Percentiles rank a stretch among this genome's conserved stretches.
These are phyloP conservation scores for Penicillium sp. DNA, from an alignment of 2,329 filamentous ascomycete genomes.

Conservation along the genomic window DNA sequence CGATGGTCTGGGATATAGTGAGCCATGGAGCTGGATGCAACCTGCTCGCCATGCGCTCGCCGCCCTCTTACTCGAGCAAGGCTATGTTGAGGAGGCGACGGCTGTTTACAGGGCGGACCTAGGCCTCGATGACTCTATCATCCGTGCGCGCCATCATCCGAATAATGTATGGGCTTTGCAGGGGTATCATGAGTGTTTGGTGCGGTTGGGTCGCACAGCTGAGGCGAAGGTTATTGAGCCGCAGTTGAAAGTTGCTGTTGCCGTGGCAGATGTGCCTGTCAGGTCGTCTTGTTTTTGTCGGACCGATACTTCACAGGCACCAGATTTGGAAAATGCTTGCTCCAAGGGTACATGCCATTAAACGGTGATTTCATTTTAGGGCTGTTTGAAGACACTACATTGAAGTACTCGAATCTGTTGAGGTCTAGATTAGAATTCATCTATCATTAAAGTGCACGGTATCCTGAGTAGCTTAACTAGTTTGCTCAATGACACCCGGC, in stretches of 20 bases:
- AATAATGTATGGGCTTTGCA: slow-evolving; percentile 73
- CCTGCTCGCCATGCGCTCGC: slow-evolving; percentile 66
- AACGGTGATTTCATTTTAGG: too few relatives aligned
- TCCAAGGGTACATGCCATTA: slow-evolving; percentile 6
- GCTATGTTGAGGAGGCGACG: slow-evolving; percentile 52
- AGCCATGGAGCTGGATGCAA: slow-evolving; percentile 78
- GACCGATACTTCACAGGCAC: slow-evolving; percentile 13
- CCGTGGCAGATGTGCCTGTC: slow-evolving; percentile 57
- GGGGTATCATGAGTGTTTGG: slow-evolving; percentile 65
- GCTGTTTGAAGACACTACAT: too few relatives aligned
- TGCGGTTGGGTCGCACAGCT: slow-evolving; percentile 47
- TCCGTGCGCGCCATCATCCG: slow-evolving; percentile 61
- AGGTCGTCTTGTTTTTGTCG: slow-evolving; percentile 56
- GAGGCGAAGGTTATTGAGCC: slow-evolving; percentile 48
- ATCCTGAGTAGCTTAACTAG: background rate
- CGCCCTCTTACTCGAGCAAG: slow-evolving; percentile 64
- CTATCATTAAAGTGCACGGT: too few relatives aligned
- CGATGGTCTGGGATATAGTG: slow-evolving; percentile 62
- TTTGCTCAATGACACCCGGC: too few relatives aligned
- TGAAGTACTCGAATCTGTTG: too few relatives aligned
- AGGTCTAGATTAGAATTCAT: too few relatives aligned
- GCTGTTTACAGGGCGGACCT: slow-evolving; percentile 58
- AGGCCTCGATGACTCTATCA: slow-evolving; percentile 55
- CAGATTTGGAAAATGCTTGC: slow-evolving; percentile 8
- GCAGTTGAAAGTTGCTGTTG: slow-evolving; percentile 50